phyloP scores from a whole-genome alignment of 2,329 filamentous ascomycete genomes.

The Apiospora koreana region DNA sequence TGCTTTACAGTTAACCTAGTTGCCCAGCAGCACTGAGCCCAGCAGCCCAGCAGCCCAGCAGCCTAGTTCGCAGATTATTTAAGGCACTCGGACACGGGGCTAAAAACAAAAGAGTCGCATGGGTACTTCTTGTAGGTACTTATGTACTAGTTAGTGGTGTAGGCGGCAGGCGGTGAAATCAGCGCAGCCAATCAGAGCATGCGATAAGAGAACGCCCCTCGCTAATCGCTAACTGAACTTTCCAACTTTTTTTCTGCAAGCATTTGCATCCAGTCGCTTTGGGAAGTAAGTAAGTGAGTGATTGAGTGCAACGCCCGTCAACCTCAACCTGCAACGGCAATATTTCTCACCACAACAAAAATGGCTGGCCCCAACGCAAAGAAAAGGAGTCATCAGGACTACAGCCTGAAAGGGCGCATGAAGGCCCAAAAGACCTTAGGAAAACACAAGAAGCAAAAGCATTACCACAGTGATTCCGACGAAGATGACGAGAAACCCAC shows the following conservation, averaged over 20 bases:
- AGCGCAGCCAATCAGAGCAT: neutral
- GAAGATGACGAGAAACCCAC: constrained; percentile 40
- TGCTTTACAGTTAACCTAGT: too few relatives aligned
- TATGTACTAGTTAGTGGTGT: too few relatives aligned
- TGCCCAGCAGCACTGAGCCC: too few relatives aligned
- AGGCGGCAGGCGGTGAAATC: neutral
- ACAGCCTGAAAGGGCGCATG: constrained; percentile 21
- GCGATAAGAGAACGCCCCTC: neutral
- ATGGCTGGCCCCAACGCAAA: constrained; percentile 29
- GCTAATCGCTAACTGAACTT: neutral
- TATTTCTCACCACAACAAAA: neutral
- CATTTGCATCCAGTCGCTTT: neutral
- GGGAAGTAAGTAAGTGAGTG: neutral
- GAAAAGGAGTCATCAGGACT: constrained; percentile 31
- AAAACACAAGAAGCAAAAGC: constrained; percentile 49
- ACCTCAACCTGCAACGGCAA: neutral
- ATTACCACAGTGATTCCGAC: constrained; percentile 56
- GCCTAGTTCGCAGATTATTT: neutral
- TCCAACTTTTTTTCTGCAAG: constrained; percentile 8
- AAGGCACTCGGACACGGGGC: neutral
- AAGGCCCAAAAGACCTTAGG: constrained; percentile 46
- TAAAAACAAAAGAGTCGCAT: neutral
- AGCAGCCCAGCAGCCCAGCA: too few relatives aligned
- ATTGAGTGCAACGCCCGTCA: neutral
- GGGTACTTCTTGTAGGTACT: too few relatives aligned